phyloP scores from a whole-genome alignment of 768 basidiomycete species.

The Pleurotus cornucopiae region DNA sequence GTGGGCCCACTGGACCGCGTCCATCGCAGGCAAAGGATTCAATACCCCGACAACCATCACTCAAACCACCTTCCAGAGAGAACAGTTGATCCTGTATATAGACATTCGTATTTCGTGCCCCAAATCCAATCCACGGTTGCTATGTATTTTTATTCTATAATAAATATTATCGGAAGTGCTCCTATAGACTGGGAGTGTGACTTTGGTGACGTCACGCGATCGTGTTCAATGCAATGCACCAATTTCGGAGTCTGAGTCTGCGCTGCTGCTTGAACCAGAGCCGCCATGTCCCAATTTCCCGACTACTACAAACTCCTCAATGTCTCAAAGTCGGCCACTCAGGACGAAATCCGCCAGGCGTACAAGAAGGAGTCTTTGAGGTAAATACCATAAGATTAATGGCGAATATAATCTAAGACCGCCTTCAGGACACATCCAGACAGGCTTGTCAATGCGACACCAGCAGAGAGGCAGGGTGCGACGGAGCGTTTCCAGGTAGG shows the following conservation, averaged over 20 bases:
- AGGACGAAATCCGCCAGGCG: constrained; percentile 70
- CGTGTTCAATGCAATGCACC: not conserved
- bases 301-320: constrained; percentile 73
- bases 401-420: not conserved
- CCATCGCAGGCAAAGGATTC: constrained; percentile 13
- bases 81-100: constrained; percentile 40
- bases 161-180: not conserved
- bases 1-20: constrained; percentile 26
- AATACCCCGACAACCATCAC: constrained; percentile 15
- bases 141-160: constrained; percentile 10
- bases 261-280: constrained; percentile 10
- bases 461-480: constrained; percentile 64
- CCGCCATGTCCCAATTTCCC: constrained; percentile 68
- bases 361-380: constrained; percentile 79
- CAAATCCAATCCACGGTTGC: not conserved
- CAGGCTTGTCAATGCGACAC: constrained; percentile 64
- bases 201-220: constrained; percentile 13
- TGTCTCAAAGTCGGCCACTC: constrained; percentile 51
- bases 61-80: constrained; percentile 27
- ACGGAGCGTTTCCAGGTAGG: constrained; percentile 83
- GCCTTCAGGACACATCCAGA: constrained; percentile 81
- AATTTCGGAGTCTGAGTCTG: not conserved
- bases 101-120: not conserved
- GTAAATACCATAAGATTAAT: constrained; percentile 15
- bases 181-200: not conserved